Percentiles rank a stretch among this genome's conserved stretches.
These are phyloP conservation scores for Vanderwaltozyma verrucispora DNA, from an alignment of 805 yeast species.

Conservation along the genomic window DNA sequence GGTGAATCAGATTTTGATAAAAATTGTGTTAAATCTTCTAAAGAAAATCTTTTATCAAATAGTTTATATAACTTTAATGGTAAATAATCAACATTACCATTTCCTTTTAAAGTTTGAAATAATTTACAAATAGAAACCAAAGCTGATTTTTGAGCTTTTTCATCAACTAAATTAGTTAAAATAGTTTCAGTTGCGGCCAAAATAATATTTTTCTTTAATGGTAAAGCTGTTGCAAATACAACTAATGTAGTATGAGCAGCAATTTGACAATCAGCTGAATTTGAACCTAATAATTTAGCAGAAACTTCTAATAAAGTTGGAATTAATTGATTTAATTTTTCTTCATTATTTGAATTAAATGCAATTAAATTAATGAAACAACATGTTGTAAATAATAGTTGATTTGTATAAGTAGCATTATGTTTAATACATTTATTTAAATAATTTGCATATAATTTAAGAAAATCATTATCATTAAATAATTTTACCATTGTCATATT, in stretches of 20 bases:
- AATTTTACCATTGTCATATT: constrained; percentile 58
- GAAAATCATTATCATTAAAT: constrained; percentile 59
- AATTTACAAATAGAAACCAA: constrained; percentile 38
- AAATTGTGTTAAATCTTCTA: constrained; percentile 13
- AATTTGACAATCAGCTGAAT: constrained; percentile 53
- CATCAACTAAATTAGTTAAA: constrained; percentile 34
- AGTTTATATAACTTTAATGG: constrained; percentile 31
- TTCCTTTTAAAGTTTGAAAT: constrained; percentile 37
- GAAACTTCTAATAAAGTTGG: constrained; percentile 50
- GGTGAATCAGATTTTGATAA: constrained; percentile 20
- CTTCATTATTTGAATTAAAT: constrained; percentile 33
- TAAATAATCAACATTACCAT: constrained; percentile 32
- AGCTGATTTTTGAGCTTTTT: constrained; percentile 34
- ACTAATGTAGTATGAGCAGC: constrained; percentile 77
- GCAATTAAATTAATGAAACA: constrained; percentile 57
- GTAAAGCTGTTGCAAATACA: constrained; percentile 64
- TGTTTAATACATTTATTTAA: constrained; percentile 35
- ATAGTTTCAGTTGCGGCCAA: constrained; percentile 55
- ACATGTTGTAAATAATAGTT: constrained; percentile 71
- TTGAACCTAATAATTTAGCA: constrained; percentile 42
- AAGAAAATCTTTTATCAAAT: constrained; percentile 17
- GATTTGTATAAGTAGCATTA: constrained; percentile 51
- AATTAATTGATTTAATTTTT: constrained; percentile 38
- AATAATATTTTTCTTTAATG: constrained; percentile 43
- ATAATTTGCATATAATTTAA: constrained; percentile 54